A percentile compares a stretch with the other conserved stretches of the same genome.
Evolutionary conservation across 1,284 basidiomycete species (phyloP).

Genomic region (Naganishia sp.): DNA sequence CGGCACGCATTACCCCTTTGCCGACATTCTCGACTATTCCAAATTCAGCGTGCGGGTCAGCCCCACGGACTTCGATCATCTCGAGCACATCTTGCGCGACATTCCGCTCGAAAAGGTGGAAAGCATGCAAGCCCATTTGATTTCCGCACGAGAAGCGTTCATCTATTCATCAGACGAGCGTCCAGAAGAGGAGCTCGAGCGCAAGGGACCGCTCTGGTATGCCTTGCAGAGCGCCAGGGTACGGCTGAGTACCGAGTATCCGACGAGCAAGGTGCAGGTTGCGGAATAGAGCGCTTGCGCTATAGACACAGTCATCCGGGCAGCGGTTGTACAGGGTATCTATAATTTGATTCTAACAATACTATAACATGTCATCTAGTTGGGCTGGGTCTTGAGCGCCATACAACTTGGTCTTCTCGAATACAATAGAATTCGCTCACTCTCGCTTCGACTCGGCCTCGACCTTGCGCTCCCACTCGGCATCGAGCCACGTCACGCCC

Average conservation of each 20-base stretch:
- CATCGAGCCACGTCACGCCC: slow-evolving; percentile 29
- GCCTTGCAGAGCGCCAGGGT: slow-evolving; percentile 53
- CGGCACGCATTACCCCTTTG: slow-evolving; percentile 55
- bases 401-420: background rate
- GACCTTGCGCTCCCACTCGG: slow-evolving; percentile 14
- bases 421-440: background rate
- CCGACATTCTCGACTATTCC: slow-evolving; percentile 54
- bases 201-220: slow-evolving; percentile 54
- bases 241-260: slow-evolving; percentile 52
- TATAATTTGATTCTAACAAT: background rate
- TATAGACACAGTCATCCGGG: background rate
- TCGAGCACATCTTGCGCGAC: slow-evolving; percentile 52
- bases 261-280: slow-evolving; percentile 28
- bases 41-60: slow-evolving; percentile 54
- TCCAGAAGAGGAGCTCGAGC: slow-evolving; percentile 47
- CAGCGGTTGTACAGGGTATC: slow-evolving; percentile 6
- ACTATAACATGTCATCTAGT: background rate
- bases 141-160: slow-evolving; percentile 56
- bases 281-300: background rate
- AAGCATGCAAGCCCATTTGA: slow-evolving; percentile 54
- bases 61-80: slow-evolving; percentile 54
- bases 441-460: background rate
- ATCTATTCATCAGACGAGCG: slow-evolving; percentile 52
- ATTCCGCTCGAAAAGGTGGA: slow-evolving; percentile 51
- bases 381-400: background rate